Percentiles rank a stretch among this genome's conserved stretches.
Conservation (phyloP, 2,329 filamentous ascomycete species). For the Tolypocladium paradoxum region DNA sequence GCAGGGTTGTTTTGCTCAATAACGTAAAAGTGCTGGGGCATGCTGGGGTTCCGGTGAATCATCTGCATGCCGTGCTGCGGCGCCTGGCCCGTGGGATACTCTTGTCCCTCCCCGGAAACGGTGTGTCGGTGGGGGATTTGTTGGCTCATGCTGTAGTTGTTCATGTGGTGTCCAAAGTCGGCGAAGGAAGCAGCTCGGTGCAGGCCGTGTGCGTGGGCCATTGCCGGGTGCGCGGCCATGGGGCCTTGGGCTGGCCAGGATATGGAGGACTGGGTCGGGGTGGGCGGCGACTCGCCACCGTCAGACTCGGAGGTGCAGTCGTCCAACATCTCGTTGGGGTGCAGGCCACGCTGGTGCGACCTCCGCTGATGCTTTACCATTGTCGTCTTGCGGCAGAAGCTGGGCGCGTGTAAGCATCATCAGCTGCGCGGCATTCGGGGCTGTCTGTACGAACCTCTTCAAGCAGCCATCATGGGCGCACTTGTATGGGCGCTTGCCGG, state of each 20-base stretch:
- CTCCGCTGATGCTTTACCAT: constrained; percentile 58
- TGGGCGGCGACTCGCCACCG: constrained; percentile 47
- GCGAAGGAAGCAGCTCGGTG: constrained; percentile 44
- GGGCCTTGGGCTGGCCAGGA: constrained; percentile 37
- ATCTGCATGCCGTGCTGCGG: constrained; percentile 35
- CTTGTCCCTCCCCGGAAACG: constrained; percentile 30
- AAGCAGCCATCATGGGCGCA: constrained; percentile 50
- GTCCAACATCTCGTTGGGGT: constrained; percentile 41
- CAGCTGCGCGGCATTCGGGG: too few relatives aligned
- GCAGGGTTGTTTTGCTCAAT: constrained; percentile 52
- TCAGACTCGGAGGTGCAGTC: constrained; percentile 47
- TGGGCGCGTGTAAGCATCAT: constrained; percentile 19
- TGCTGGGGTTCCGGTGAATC: constrained; percentile 36
- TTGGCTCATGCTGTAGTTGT: constrained; percentile 28
- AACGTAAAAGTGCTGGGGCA: constrained; percentile 44
- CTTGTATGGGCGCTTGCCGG: constrained; percentile 55
- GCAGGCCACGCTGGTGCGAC: constrained; percentile 47
- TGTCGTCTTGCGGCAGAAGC: constrained; percentile 63
- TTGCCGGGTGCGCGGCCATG: constrained; percentile 25
- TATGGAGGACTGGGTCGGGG: constrained; percentile 41
- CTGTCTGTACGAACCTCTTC: constrained; percentile 38
- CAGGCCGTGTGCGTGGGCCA: constrained; percentile 27
- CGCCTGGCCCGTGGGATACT: constrained; percentile 26
- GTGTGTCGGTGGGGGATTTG: constrained; percentile 36
- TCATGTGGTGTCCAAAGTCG: constrained; percentile 42